phyloP scores from a whole-genome alignment of 1,139 yeast species.

The Keqinozyma sinolaborantium region DNA sequence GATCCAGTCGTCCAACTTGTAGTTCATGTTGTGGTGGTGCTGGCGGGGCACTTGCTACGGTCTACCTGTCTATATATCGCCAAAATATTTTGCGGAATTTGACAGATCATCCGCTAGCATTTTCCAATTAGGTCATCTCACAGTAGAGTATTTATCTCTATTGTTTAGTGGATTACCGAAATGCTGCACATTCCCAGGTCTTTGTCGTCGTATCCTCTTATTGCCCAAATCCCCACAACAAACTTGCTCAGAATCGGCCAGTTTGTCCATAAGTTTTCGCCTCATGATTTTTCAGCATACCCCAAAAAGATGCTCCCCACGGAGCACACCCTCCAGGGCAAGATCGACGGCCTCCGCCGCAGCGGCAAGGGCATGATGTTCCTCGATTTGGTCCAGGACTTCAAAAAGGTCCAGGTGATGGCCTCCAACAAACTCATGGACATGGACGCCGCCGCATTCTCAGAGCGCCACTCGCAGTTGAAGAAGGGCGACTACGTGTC shows the following conservation, averaged over 20 bases:
- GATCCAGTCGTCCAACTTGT: too few species aligned
- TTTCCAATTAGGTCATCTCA: neutral
- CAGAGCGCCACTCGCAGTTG: constrained; percentile 40
- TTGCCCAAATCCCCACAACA: neutral
- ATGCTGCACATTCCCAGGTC: neutral
- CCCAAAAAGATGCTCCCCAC: constrained; percentile 6
- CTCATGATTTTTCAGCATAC: constrained; percentile 5
- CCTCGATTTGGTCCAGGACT: constrained; percentile 64
- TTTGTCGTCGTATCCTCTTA: neutral
- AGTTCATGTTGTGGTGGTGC: too few species aligned
- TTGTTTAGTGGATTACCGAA: too few species aligned
- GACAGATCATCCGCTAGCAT: neutral
- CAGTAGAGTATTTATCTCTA: neutral
- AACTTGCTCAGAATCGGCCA: constrained; percentile 6
- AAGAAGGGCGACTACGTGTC: constrained; percentile 71
- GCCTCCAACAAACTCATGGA: constrained; percentile 49
- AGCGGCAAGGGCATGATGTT: constrained; percentile 68
- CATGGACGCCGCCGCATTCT: constrained; percentile 42
- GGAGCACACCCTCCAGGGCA: constrained; percentile 44
- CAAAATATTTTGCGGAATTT: too few species aligned
- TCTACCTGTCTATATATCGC: too few species aligned
- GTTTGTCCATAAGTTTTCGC: constrained; percentile 5
- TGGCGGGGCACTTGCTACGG: too few species aligned
- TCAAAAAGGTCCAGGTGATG: constrained; percentile 53
- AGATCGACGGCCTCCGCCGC: constrained; percentile 51